These are phyloP conservation scores for Eucalyptus sideroxylon DNA, from an alignment of 345 rosid species.

Conservation along the genomic window DNA sequence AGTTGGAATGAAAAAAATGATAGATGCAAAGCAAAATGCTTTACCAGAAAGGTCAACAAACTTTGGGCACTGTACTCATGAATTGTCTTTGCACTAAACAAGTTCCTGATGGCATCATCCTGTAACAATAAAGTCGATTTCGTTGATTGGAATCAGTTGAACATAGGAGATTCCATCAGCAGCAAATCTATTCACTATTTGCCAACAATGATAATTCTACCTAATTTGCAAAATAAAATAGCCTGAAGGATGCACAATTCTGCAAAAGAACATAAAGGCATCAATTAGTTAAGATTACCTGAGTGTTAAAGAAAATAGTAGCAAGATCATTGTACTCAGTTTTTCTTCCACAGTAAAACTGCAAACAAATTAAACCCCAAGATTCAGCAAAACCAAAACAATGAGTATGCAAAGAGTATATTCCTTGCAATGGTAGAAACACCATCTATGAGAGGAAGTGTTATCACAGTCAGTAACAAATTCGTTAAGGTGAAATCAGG, in stretches of 20 bases:
- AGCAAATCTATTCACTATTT: background rate
- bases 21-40: background rate
- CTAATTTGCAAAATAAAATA: background rate
- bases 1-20: background rate
- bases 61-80: constrained; percentile 95
- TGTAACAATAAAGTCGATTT: constrained; percentile 2
- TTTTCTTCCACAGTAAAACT: constrained; percentile 82
- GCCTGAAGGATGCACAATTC: background rate
- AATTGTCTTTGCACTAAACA: constrained; percentile 96
- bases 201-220: background rate
- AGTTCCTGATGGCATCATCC: constrained; percentile 99
- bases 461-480: background rate
- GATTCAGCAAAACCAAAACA: background rate
- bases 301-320: constrained; percentile 95
- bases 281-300: constrained; percentile 26
- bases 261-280: background rate
- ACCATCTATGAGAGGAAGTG: background rate
- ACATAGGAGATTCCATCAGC: background rate
- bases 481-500: background rate
- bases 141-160: background rate
- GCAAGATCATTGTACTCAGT: constrained; percentile 96
- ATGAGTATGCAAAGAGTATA: background rate
- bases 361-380: background rate
- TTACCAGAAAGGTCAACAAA: constrained; percentile 89
- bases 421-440: background rate